Evolutionary conservation across 352 stramenopile genomes (phyloP).

Genomic region (Pythium scleroteichum): DNA sequence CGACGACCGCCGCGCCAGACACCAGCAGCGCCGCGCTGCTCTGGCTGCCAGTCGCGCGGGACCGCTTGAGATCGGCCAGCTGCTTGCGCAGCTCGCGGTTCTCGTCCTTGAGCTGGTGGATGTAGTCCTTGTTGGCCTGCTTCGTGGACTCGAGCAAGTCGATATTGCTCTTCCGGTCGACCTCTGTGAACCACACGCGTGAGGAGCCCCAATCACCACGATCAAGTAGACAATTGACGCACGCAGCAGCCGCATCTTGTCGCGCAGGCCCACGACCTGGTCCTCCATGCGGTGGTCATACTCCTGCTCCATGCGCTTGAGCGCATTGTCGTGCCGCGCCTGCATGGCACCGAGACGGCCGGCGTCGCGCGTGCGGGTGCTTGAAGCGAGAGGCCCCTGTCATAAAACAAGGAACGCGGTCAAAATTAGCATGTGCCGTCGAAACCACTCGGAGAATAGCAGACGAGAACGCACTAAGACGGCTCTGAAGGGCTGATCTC

Average conservation of each 20-base stretch:
- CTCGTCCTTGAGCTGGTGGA: conserved; percentile 83
- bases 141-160: conserved; percentile 86
- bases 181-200: conserved; percentile 41
- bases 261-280: conserved; percentile 76
- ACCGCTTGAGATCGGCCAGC: conserved; percentile 74
- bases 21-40: background rate
- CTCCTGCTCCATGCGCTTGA: conserved; percentile 79
- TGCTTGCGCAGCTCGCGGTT: conserved; percentile 90
- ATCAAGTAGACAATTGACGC: too few relatives aligned
- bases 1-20: conserved; percentile 5
- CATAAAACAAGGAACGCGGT: too few relatives aligned
- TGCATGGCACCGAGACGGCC: conserved; percentile 37
- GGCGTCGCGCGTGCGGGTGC: conserved; percentile 7
- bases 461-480: too few relatives aligned
- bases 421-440: too few relatives aligned
- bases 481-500: too few relatives aligned
- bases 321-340: conserved; percentile 62
- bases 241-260: conserved; percentile 87
- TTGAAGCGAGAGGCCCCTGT: too few relatives aligned
- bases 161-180: conserved; percentile 87
- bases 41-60: conserved; percentile 25
- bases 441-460: too few relatives aligned
- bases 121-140: conserved; percentile 90
- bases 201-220: too few relatives aligned
- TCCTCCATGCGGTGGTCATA: conserved; percentile 84